Percentiles rank a stretch among this genome's conserved stretches.
These are phyloP conservation scores for Penicillium lividum DNA, from an alignment of 495 filamentous ascomycete genomes.

Conservation along the genomic window DNA sequence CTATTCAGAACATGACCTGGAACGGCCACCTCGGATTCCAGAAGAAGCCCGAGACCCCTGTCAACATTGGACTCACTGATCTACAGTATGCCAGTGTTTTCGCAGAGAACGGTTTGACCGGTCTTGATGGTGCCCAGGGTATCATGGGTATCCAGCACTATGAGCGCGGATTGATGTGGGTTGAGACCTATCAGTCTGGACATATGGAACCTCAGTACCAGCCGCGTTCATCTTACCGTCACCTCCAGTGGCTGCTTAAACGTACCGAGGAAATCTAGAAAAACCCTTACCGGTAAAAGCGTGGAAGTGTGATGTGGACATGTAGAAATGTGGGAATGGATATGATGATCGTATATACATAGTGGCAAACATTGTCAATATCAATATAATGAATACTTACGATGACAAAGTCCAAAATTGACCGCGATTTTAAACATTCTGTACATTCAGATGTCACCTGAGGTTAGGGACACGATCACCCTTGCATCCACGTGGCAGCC, in stretches of 20 bases:
- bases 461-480: neutral
- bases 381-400: no score
- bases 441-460: no score
- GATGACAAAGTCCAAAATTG: no score
- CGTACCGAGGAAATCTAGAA: constrained; percentile 42
- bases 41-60: constrained; percentile 36
- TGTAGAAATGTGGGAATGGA: neutral
- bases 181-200: constrained; percentile 59
- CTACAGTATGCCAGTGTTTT: constrained; percentile 36
- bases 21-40: constrained; percentile 63
- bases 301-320: neutral
- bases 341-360: neutral
- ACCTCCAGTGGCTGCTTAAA: constrained; percentile 69
- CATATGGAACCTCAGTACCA: constrained; percentile 70
- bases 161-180: constrained; percentile 73
- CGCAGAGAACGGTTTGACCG: constrained; percentile 27
- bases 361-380: no score
- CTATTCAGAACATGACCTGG: constrained; percentile 72
- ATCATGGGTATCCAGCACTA: constrained; percentile 64
- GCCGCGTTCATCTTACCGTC: constrained; percentile 64
- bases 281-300: no score
- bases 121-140: constrained; percentile 46
- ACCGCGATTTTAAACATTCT: no score
- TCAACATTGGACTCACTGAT: constrained; percentile 40
- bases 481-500: neutral